These are phyloP conservation scores for Fomitopsis schrenkii DNA, from an alignment of 1,284 basidiomycete species.

Conservation along the genomic window DNA sequence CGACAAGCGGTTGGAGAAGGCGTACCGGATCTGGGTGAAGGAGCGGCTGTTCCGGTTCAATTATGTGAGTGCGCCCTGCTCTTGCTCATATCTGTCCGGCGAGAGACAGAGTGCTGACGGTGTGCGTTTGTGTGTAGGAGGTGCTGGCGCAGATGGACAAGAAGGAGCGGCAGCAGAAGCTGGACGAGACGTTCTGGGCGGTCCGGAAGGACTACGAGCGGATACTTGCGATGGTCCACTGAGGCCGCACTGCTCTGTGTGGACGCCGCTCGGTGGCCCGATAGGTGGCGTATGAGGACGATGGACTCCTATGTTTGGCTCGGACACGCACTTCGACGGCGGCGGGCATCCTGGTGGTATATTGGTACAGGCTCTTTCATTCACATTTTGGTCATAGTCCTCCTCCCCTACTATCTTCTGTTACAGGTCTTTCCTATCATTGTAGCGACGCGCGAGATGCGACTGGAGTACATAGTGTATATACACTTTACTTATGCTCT, in stretches of 20 bases:
- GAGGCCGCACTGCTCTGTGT: background rate
- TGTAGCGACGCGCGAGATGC: background rate
- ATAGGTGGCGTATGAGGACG: background rate
- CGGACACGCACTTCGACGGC: background rate
- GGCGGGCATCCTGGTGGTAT: background rate
- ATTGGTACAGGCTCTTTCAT: background rate
- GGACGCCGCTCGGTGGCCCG: background rate
- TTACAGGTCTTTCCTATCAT: background rate
- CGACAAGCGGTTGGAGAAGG: conserved; percentile 53
- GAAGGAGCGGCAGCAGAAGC: conserved; percentile 80
- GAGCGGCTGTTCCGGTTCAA: conserved; percentile 94
- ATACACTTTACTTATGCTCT: background rate
- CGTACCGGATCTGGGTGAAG: conserved; percentile 86
- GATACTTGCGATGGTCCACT: conserved; percentile 53
- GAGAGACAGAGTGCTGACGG: background rate
- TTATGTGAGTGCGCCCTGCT: conserved; percentile 55
- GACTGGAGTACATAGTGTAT: background rate
- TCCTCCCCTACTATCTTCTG: background rate
- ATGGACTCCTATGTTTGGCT: background rate
- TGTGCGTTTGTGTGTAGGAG: conserved; percentile 49
- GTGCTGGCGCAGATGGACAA: conserved; percentile 82
- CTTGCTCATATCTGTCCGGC: background rate
- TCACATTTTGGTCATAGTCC: background rate
- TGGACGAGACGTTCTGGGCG: conserved; percentile 91
- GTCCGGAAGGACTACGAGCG: conserved; percentile 86